phyloP scores from a whole-genome alignment of 306 rosid species.

The Senna siamea region DNA sequence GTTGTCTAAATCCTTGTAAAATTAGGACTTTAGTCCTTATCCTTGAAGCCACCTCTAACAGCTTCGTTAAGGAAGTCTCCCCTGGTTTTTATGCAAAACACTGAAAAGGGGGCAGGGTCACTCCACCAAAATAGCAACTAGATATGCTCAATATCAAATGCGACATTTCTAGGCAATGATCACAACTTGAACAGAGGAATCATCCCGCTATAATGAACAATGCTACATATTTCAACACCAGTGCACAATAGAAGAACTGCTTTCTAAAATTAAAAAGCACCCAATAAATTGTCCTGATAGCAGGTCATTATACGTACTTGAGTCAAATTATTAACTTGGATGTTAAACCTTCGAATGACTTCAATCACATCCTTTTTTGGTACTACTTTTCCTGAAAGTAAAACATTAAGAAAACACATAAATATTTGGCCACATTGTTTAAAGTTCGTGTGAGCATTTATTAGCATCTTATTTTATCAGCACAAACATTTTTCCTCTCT shows the following conservation, averaged over 20 bases:
- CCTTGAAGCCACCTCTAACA: not conserved
- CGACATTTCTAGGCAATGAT: not conserved
- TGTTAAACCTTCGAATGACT: constrained; percentile 79
- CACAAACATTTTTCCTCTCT: constrained; percentile 3
- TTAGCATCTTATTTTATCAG: not conserved
- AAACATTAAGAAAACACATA: constrained; percentile 36
- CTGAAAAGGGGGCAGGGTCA: not conserved
- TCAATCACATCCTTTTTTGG: constrained; percentile 73
- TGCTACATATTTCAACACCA: not conserved
- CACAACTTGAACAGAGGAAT: not conserved
- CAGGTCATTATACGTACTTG: constrained; percentile 58
- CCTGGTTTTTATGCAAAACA: not conserved
- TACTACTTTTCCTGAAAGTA: constrained; percentile 74
- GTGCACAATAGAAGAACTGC: constrained; percentile 8
- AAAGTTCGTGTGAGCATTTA: constrained; percentile 6
- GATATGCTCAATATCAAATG: constrained; percentile 10
- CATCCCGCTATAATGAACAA: not conserved
- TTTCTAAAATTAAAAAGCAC: constrained; percentile 15
- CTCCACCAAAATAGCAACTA: not conserved
- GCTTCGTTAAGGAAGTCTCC: not conserved
- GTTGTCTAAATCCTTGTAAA: not conserved
- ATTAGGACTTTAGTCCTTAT: not conserved
- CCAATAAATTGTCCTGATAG: constrained; percentile 27
- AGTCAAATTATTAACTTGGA: constrained; percentile 95
- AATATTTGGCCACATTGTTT: constrained; percentile 16